Evolutionary conservation across 352 stramenopile species (phyloP), one percentile per base, ranked within the genome.

Genomic region (Globisporangium carolinianum): DNA sequence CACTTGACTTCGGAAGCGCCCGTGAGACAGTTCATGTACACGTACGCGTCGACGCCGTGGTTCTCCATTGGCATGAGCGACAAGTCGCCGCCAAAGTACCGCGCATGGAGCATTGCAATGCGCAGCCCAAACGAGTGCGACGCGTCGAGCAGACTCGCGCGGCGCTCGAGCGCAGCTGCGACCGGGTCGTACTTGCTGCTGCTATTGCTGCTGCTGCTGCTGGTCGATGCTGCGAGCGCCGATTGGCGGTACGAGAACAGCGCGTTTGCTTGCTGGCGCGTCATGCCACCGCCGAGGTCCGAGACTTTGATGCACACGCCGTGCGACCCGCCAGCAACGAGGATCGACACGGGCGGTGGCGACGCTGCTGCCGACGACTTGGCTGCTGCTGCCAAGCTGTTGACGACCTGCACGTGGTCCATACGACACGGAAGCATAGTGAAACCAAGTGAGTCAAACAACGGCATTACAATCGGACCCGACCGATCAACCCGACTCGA

Each of bases 1-100:
- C 84, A 89, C 70, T 88, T 87, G 65, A 93, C 68, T 58, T 90
- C 68, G 5, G 80, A 93, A 15, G 68, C 74, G 56, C 78, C 74
- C 0, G 79, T 89, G 60, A 93, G 76, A 65, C 80, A 89, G 61
- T 86, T 91, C 76, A 89, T 87, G 72, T 93, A 91, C 78, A 93
- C 87, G 76, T 93, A 93, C 58, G 83, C 75, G 77, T 99, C 97
- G 43, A 98, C 98, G 39, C 97, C 97, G 69, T 98, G 98, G 32
- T 97, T 97, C 56, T 99, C 96, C 94, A 99, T 99, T 37, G 94
- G 98, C 89, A 99, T 99, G 54, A 99, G 91, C 63, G 87, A 93
- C 48, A 99, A 76, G 67, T 98, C 97, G 9, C 97, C 97, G 32
- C 97, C 97, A 85, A 99, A 99, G 78, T 99, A 99, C 55, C 97